Evolutionary conservation across 106 monocot genomes (phyloP), one percentile per base, ranked within the genome.

Genomic region (Phalaenopsis equestris): DNA sequence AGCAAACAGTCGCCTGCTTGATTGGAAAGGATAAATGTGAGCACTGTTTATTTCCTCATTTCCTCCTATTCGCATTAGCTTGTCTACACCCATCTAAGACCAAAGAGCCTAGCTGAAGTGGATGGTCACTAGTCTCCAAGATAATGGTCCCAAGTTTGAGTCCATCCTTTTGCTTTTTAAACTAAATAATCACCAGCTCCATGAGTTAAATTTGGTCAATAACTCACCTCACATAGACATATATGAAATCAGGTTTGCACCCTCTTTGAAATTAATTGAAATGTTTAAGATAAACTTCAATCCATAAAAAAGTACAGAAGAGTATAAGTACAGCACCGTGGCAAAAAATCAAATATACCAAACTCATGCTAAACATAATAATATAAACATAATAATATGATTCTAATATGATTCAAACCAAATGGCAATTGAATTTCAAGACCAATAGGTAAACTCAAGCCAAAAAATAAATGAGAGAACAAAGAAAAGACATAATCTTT

Each of bases 401-500:
- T n/a, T n/a, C n/a, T n/a, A n/a, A 61, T 21, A 61, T 61, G 61
- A 5, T 61, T 61, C 5, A 61, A 61, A 61, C 3, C 18, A 4
- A 61, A 21, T 61, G 21, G 10, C 4, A 9, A 61, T 61, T 61
- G 10, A 61, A 61, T 18, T 5, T 57, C 4, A 3, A n/a, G 18
- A 61, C 21, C 61, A 61, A n/a, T n/a, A 61, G 61, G 3, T 0
- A 18, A 61, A 21, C 61, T 21, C 52, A 52, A 12, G 52, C 52
- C 52, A 61, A 61, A 61, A 19, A 61, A n/a, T 61, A 61, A 52
- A 52, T 52, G 52, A 52, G 52, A 52, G 52, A 52, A 12, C 14
- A 52, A 52, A 52, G 11, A n/a, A 17, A n/a, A 61, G 10, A 6
- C 88, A 21, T 94, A 98, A 94, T 88, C 90, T 82, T 94, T 98